Base-by-base conservation (phyloP, 805 yeast genomes). In the Metschnikowia shivogae region DNA sequence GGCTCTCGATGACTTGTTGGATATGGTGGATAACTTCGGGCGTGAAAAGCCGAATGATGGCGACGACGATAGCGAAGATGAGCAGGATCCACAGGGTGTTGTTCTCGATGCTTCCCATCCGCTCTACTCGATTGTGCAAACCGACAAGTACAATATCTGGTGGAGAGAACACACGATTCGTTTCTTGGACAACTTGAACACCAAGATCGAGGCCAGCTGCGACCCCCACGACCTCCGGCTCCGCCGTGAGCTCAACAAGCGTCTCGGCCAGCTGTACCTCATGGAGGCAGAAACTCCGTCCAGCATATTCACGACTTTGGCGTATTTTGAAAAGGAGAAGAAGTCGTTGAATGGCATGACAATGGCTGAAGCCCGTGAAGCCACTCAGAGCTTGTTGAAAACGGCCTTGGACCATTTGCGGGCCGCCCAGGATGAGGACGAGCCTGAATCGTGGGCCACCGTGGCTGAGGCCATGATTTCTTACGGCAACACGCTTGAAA, bases 381-480 rank as follows among this genome's bases (percentile, higher is more conserved):
- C 70, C 34, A 80, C 87, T 0, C 65, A 75, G 32, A 64, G 68
- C 2, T 62, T 73, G 30, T 76, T 81, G 9, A 54, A 61, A 8
- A 65, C 63, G 14, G 95, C 95, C 0, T 68, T 86, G 22, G 66
- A 70, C 32, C 77, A 78, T 56, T 68, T 89, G 44, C 64, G 70
- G 44, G 65, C 70, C 44, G 84, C 89, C 0, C 78, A 82, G 60
- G 80, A 80, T 41, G 81, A 79, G 14, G 86, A 82, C 37, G 88
- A 84, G 34, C 95, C 95, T 0, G 84, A 82, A 47, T 73, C 85
- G 5, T 85, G 92, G 87, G 95, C 83, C 10, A 78, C 80, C 57
- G 74, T 86, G 37, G 96, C 97, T 1, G 98, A 92, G 63, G 90
- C 95, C 1, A 71, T 80, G 57, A 87, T 92, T 30, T 78, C 85